phyloP scores from a whole-genome alignment of 73 alveolate genomes.

The Tetrahymena thermophila region DNA sequence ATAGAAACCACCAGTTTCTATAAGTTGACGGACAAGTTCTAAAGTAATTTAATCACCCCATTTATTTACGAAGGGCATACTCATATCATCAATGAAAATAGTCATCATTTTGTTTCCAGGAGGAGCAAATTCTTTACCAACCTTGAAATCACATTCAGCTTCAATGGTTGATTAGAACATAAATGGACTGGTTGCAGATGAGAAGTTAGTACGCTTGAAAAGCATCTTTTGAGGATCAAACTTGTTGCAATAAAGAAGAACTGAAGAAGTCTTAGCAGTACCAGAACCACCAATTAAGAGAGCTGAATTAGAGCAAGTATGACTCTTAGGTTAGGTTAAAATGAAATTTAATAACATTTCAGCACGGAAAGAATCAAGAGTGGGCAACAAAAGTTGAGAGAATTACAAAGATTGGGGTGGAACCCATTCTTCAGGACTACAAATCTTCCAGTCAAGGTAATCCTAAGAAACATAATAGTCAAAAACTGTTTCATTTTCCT shows the following conservation, averaged over 20 bases:
- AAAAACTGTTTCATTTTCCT: conserved; percentile 86
- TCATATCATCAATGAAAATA: conserved; percentile 94
- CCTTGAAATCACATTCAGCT: conserved; percentile 96
- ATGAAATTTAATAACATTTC: conserved; percentile 91
- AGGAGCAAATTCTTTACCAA: conserved; percentile 97
- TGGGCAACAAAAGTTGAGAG: conserved; percentile 98
- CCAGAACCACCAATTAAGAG: conserved; percentile 95
- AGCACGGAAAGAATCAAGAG: conserved; percentile 99
- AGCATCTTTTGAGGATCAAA: conserved; percentile 80
- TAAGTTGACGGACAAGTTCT: conserved; percentile 96
- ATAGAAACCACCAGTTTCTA: conserved; percentile 97
- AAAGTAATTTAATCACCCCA: conserved; percentile 99
- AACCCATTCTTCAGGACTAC: conserved; percentile 62
- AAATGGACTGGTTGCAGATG: conserved; percentile 98
- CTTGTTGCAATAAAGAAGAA: conserved; percentile 89
- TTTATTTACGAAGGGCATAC: conserved; percentile 89
- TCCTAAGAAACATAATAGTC: conserved; percentile 89
- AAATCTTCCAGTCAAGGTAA: conserved; percentile 73
- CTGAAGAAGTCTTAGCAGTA: conserved; percentile 99
- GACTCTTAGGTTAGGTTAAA: conserved; percentile 79
- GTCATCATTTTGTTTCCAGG: conserved; percentile 97
- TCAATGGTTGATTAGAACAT: conserved; percentile 99
- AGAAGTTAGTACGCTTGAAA: conserved; percentile 97
- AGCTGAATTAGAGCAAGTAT: conserved; percentile 29
- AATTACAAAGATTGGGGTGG: conserved; percentile 89